Percentiles rank a stretch among this genome's conserved stretches.
phyloP scores from a whole-genome alignment of 75 land plant species.

The Adiantum capillusveneris region DNA sequence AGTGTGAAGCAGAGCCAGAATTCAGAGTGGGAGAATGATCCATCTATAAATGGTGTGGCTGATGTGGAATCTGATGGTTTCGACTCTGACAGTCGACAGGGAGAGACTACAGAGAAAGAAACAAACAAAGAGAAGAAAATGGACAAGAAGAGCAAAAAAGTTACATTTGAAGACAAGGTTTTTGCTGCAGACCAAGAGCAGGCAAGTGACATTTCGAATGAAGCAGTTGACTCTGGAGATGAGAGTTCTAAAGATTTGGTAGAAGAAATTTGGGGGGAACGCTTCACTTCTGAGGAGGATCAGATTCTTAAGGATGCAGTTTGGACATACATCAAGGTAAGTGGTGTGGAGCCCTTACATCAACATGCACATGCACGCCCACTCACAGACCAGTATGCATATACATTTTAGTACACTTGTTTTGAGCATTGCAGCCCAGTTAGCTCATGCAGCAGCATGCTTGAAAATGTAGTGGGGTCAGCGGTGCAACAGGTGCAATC shows the following conservation, averaged over 20 bases:
- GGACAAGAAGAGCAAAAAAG: not conserved
- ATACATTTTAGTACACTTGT: too few species aligned
- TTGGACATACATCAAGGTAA: conserved; percentile 21
- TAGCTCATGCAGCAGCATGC: too few species aligned
- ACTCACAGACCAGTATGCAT: too few species aligned
- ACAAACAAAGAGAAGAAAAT: conserved; percentile 3
- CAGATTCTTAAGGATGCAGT: conserved; percentile 21
- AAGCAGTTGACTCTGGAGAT: not conserved
- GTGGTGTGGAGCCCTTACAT: too few species aligned
- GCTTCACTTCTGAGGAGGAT: conserved; percentile 28
- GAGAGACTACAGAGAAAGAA: not conserved
- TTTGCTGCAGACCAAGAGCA: not conserved
- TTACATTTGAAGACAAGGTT: not conserved
- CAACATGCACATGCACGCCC: too few species aligned
- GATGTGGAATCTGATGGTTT: not conserved
- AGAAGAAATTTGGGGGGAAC: conserved; percentile 10
- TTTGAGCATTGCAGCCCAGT: too few species aligned
- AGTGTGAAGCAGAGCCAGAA: not conserved
- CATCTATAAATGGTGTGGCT: not conserved
- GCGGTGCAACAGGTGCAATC: too few species aligned
- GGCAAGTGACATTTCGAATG: not conserved
- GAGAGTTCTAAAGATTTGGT: not conserved
- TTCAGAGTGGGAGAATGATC: not conserved
- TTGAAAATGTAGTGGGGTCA: too few species aligned
- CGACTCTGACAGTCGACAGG: not conserved